Evolutionary conservation across 352 stramenopile genomes (phyloP).

Genomic region (Phytophthora meadii): DNA sequence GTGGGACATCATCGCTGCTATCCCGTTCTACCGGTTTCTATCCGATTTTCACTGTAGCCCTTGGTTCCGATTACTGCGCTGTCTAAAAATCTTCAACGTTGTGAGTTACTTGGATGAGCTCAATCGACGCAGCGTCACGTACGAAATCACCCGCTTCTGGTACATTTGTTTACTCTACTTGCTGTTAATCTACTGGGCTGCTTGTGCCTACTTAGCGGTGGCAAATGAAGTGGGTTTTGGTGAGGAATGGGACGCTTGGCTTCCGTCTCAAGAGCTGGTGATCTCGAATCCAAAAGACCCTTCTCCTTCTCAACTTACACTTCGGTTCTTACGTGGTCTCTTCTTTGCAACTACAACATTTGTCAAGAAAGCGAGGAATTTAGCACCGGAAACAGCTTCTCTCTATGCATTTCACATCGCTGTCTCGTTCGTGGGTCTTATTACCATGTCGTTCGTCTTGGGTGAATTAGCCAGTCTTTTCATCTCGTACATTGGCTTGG

Average conservation of each 20-base stretch:
- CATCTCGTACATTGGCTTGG: constrained; percentile 60
- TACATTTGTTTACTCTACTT: constrained; percentile 65
- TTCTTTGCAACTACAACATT: constrained; percentile 61
- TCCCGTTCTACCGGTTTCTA: constrained; percentile 55
- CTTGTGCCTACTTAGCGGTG: constrained; percentile 58
- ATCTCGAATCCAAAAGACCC: constrained; percentile 32
- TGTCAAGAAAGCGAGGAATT: constrained; percentile 47
- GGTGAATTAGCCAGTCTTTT: constrained; percentile 61
- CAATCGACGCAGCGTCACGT: constrained; percentile 59
- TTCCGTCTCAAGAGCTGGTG: constrained; percentile 45
- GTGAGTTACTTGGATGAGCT: constrained; percentile 63
- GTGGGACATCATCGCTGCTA: constrained; percentile 46
- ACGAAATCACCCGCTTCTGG: constrained; percentile 61
- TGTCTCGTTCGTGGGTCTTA: constrained; percentile 49
- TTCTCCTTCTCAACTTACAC: constrained; percentile 26
- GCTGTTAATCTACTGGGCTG: constrained; percentile 66
- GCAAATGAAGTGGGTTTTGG: constrained; percentile 49
- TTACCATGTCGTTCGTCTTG: constrained; percentile 67
- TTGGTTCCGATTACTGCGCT: constrained; percentile 50
- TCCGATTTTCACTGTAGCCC: constrained; percentile 33
- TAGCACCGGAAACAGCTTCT: constrained; percentile 23
- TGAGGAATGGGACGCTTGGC: constrained; percentile 59
- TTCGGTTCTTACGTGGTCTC: constrained; percentile 49
- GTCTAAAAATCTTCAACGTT: constrained; percentile 62
- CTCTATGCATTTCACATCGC: constrained; percentile 52